Evolutionary conservation across 441 rosid species (phyloP).

Genomic region (Adansonia gregorii): DNA sequence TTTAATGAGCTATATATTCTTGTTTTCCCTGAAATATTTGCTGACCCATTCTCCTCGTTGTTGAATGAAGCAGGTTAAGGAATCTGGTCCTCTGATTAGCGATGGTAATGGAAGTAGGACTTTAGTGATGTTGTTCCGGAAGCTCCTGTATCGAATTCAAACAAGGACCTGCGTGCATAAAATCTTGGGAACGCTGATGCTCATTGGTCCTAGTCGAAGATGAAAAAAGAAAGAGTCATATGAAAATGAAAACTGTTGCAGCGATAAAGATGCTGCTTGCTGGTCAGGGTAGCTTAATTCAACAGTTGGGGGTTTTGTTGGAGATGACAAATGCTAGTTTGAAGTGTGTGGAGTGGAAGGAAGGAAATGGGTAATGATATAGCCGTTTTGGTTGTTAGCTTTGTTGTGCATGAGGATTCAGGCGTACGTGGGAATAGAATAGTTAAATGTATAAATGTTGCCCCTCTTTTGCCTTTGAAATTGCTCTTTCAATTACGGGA

Average conservation of each 20-base stretch:
- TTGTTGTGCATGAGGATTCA: too few species aligned
- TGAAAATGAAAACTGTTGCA: conserved; percentile 29
- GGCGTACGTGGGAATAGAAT: too few species aligned
- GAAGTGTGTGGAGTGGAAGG: too few species aligned
- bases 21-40: not conserved
- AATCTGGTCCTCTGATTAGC: conserved; percentile 72
- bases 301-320: conserved; percentile 24
- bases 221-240: conserved; percentile 17
- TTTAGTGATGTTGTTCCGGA: conserved; percentile 55
- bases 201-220: conserved; percentile 10
- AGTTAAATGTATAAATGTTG: not conserved
- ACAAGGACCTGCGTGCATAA: conserved; percentile 90
- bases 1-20: not conserved
- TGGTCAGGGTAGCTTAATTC: too few species aligned
- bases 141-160: conserved; percentile 78
- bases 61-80: conserved; percentile 55
- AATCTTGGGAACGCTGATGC: conserved; percentile 13
- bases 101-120: conserved; percentile 71
- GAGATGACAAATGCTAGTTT: conserved; percentile 18
- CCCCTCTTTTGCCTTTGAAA: not conserved
- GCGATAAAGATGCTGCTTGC: conserved; percentile 55
- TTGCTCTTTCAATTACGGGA: not conserved
- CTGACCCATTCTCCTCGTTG: not conserved
- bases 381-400: too few species aligned
- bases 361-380: too few species aligned